Conservation (phyloP, 768 basidiomycete species). For the Psilocybe cubensis region DNA sequence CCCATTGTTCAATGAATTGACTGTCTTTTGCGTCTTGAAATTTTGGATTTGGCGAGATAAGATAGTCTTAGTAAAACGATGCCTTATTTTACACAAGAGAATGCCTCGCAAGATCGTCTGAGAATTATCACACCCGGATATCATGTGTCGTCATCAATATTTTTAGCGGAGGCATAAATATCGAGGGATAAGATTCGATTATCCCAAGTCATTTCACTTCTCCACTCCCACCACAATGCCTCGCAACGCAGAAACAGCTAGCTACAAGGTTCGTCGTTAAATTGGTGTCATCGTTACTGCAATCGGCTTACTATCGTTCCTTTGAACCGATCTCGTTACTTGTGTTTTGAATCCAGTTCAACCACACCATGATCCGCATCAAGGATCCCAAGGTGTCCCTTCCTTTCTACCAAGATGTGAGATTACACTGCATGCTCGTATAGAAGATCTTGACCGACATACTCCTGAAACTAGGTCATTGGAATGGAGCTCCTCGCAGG, state of each 20-base stretch:
- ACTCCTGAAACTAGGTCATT: conserved; percentile 41
- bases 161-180: background rate
- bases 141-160: conserved; percentile 1
- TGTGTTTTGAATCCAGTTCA: conserved; percentile 53
- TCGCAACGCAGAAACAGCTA: conserved; percentile 64
- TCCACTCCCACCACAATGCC: conserved; percentile 51
- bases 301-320: conserved; percentile 1
- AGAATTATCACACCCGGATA: background rate
- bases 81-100: background rate
- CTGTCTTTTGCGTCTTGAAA: too few relatives aligned
- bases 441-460: background rate
- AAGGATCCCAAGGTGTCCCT: conserved; percentile 86
- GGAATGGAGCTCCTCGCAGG: conserved; percentile 80
- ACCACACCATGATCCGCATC: conserved; percentile 88
- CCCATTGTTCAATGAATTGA: too few relatives aligned
- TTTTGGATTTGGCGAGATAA: too few relatives aligned
- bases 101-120: background rate
- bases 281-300: background rate
- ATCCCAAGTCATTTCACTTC: background rate
- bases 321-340: background rate
- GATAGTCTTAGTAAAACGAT: too few relatives aligned
- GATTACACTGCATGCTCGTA: conserved; percentile 12
- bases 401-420: conserved; percentile 77
- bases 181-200: background rate
- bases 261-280: conserved; percentile 52